phyloP scores from a whole-genome alignment of 164 flowering plant species.

The Magnolia officinalis region DNA sequence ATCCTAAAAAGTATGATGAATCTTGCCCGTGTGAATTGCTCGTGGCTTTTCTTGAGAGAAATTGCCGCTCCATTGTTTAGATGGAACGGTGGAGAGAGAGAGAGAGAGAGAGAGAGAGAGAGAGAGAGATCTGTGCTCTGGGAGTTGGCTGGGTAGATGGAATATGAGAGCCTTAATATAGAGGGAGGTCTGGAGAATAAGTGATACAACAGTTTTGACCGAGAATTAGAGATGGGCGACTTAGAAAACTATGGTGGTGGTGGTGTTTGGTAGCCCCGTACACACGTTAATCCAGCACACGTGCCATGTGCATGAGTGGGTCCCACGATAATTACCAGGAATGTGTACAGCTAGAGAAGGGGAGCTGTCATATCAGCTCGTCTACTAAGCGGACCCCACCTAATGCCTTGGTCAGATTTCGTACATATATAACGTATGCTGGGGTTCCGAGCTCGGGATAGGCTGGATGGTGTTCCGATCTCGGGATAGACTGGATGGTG shows the following conservation, averaged over 20 bases:
- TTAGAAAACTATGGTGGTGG: background rate
- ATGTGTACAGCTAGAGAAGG: too few species aligned
- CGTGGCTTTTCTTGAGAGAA: conserved; percentile 24
- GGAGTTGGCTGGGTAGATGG: background rate
- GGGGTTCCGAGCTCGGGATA: too few species aligned
- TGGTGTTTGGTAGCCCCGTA: background rate
- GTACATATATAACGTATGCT: too few species aligned
- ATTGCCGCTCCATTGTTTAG: conserved; percentile 1
- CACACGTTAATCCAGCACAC: background rate
- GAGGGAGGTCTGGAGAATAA: background rate
- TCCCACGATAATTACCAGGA: background rate
- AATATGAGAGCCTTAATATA: background rate
- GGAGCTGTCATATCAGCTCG: background rate
- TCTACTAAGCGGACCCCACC: background rate
- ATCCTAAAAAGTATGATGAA: conserved; percentile 46
- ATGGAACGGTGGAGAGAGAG: conserved; percentile 1
- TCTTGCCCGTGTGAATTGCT: conserved; percentile 43
- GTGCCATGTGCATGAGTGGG: background rate
- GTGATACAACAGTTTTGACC: background rate
- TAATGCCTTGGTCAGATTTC: background rate
- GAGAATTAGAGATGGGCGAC: background rate
- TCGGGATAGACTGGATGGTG: too few species aligned
- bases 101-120: background rate
- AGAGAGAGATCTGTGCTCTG: background rate
- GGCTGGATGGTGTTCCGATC: too few species aligned